phyloP scores from a whole-genome alignment of 495 filamentous ascomycete genomes.

The Clavariopsis aquatica region DNA sequence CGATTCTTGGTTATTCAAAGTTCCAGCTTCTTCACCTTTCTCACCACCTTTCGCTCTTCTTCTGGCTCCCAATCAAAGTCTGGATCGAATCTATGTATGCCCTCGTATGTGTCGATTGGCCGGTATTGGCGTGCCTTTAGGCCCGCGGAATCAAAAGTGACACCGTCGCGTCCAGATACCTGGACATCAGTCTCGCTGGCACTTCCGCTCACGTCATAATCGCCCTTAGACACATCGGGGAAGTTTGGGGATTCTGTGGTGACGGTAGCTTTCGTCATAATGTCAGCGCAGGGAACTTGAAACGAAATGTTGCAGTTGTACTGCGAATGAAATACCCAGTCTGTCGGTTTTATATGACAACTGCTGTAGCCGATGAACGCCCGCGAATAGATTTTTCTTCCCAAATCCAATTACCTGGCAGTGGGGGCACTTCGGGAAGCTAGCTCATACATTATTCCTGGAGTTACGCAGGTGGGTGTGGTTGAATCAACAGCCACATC shows the following conservation, averaged over 20 bases:
- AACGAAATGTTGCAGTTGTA: background rate
- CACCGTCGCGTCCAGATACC: constrained; percentile 7
- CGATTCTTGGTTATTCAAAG: background rate
- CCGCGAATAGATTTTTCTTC: background rate
- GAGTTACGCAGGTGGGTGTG: background rate
- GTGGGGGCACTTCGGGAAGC: constrained; percentile 1
- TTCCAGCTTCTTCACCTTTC: constrained; percentile 56
- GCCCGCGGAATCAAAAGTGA: constrained; percentile 35
- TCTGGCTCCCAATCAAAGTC: constrained; percentile 67
- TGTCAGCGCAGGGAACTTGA: background rate
- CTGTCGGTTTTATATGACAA: background rate
- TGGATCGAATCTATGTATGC: constrained; percentile 74
- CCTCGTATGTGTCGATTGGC: constrained; percentile 66
- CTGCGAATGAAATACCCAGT: background rate
- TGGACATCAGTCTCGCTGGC: constrained; percentile 12
- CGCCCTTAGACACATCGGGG: constrained; percentile 19
- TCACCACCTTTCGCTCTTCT: constrained; percentile 68
- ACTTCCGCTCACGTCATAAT: constrained; percentile 11
- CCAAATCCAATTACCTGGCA: constrained; percentile 13
- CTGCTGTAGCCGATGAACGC: background rate
- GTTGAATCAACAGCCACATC: constrained; percentile 1
- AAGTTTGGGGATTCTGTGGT: background rate
- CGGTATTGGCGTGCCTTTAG: constrained; percentile 43
- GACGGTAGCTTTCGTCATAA: constrained; percentile 4
- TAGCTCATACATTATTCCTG: background rate